Evolutionary conservation across 2,329 filamentous ascomycete genomes (phyloP).

Genomic region (Sarocladiaceae sp.): DNA sequence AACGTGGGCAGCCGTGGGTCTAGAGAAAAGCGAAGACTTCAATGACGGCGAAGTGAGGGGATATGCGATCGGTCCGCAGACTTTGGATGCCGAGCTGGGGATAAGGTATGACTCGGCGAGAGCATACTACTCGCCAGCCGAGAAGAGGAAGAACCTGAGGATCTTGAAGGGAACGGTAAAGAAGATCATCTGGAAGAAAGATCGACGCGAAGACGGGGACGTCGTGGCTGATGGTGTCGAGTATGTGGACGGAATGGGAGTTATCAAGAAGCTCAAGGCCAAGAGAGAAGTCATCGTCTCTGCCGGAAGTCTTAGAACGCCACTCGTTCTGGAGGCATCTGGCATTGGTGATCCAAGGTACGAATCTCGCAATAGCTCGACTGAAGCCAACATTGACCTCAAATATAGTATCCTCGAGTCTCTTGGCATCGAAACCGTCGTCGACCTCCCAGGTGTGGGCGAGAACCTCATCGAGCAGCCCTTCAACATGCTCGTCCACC

Average conservation of each 20-base stretch:
- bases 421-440: conserved; percentile 23
- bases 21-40: conserved; percentile 28
- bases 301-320: conserved; percentile 34
- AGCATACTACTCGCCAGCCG: conserved; percentile 34
- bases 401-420: conserved; percentile 37
- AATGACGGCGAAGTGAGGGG: conserved; percentile 33
- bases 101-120: conserved; percentile 34
- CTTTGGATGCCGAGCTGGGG: conserved; percentile 29
- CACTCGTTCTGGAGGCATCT: conserved; percentile 37
- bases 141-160: conserved; percentile 29
- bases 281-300: conserved; percentile 35
- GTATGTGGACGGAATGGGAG: not conserved
- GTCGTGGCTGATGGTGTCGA: not conserved
- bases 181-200: conserved; percentile 21
- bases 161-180: conserved; percentile 31
- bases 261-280: conserved; percentile 14
- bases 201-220: conserved; percentile 13
- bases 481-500: conserved; percentile 20
- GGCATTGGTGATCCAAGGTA: conserved; percentile 30
- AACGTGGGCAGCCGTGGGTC: conserved; percentile 26
- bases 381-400: conserved; percentile 35
- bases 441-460: conserved; percentile 31
- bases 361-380: conserved; percentile 14
- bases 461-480: conserved; percentile 43
- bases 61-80: conserved; percentile 31